Conservation (phyloP, 73 alveolate species). For the Durusdinium trenchii region DNA sequence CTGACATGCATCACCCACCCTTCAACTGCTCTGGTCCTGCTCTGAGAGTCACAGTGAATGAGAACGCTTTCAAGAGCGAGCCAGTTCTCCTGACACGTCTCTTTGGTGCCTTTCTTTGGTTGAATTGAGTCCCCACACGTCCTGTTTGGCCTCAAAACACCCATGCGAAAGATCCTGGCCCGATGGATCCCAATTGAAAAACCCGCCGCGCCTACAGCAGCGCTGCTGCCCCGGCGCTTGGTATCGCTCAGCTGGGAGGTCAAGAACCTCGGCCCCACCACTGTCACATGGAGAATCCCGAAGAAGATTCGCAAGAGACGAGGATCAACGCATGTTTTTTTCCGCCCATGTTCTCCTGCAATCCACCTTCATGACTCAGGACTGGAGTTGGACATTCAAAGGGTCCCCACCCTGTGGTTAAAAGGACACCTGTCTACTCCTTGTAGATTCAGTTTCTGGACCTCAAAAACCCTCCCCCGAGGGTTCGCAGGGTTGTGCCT, state of each 20-base stretch:
- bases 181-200: too few species aligned
- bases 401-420: background rate
- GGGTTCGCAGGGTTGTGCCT: too few species aligned
- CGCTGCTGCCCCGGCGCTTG: background rate
- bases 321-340: too few species aligned
- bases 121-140: background rate
- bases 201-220: conserved; percentile 41
- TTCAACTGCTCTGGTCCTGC: background rate
- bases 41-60: background rate
- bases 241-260: conserved; percentile 46
- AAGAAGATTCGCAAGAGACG: background rate
- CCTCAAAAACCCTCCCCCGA: too few species aligned
- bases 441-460: background rate
- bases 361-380: background rate
- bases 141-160: background rate
- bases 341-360: too few species aligned
- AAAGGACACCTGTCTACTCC: background rate
- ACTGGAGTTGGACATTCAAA: background rate
- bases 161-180: too few species aligned
- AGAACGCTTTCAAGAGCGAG: background rate
- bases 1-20: background rate
- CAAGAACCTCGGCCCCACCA: background rate
- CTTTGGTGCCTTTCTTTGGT: background rate
- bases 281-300: background rate
- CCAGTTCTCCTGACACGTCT: background rate